Conservation (phyloP, 2,329 filamentous ascomycete genomes). For the Colletotrichum agaves region DNA sequence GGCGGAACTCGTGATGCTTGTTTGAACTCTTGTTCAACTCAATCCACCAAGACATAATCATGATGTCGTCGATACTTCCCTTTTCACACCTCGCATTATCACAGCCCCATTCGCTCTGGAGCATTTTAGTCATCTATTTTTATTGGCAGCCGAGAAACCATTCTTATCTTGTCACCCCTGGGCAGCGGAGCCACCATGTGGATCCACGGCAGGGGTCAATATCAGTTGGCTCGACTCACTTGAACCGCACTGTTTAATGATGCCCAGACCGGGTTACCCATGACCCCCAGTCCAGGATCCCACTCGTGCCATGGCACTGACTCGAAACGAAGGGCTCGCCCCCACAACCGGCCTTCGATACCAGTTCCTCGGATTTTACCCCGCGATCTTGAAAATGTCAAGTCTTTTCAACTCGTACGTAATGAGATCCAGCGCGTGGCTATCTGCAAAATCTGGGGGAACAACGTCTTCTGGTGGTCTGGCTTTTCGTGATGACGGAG, state of each 20-base stretch:
- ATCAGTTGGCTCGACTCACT: not conserved
- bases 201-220: not conserved
- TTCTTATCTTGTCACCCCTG: not conserved
- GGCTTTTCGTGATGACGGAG: not conserved
- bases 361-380: conserved; percentile 1
- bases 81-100: rapidly evolving
- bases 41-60: no score
- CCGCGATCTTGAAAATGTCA: not conserved
- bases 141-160: not conserved
- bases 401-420: conserved; percentile 7
- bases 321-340: not conserved
- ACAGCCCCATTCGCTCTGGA: not conserved
- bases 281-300: no score
- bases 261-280: not conserved
- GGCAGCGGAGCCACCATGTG: not conserved
- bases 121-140: not conserved
- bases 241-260: not conserved
- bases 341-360: not conserved
- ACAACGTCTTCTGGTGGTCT: not conserved
- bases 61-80: no score
- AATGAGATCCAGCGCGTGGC: conserved; percentile 7
- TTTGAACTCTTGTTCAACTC: no score
- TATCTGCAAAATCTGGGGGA: conserved; percentile 4
- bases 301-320: not conserved
- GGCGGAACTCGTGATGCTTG: no score